Evolutionary conservation across 78 protist species (phyloP).

Genomic region (Pigoraptor vietnamica): DNA sequence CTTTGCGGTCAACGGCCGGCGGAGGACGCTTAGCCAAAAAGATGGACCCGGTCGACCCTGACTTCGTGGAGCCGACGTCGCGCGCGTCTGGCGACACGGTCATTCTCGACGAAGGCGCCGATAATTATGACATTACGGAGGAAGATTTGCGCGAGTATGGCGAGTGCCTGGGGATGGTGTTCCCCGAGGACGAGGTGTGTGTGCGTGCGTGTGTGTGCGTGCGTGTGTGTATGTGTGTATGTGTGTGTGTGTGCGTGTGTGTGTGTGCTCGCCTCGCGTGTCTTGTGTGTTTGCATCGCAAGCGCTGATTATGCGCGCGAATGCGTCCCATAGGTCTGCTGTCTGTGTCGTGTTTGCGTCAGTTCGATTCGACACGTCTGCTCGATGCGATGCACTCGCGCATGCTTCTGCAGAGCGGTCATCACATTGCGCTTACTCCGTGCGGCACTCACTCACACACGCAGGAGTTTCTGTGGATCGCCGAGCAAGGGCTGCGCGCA

Average conservation of each 20-base stretch:
- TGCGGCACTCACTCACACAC: background rate
- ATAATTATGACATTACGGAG: background rate
- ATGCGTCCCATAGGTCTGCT: no score
- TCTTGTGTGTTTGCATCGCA: no score
- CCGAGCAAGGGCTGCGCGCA: constrained; percentile 19
- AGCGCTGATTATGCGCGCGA: no score
- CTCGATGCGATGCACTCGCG: no score
- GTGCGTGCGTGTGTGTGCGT: background rate
- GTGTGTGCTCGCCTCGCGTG: no score
- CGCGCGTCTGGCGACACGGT: background rate
- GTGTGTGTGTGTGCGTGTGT: no score
- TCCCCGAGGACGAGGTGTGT: background rate
- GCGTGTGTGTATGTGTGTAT: no score
- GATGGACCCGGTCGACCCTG: background rate
- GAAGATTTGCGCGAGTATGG: constrained; percentile 8
- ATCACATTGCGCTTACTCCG: background rate
- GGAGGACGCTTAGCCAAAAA: no score
- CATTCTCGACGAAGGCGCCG: background rate
- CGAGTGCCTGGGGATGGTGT: constrained; percentile 1
- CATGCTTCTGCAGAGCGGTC: background rate
- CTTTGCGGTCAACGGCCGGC: no score
- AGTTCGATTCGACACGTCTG: no score
- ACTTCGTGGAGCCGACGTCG: background rate
- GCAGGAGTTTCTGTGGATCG: constrained; percentile 19
- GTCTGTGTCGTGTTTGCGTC: no score